Conservation (phyloP, 805 yeast species). For the Candida maris region DNA sequence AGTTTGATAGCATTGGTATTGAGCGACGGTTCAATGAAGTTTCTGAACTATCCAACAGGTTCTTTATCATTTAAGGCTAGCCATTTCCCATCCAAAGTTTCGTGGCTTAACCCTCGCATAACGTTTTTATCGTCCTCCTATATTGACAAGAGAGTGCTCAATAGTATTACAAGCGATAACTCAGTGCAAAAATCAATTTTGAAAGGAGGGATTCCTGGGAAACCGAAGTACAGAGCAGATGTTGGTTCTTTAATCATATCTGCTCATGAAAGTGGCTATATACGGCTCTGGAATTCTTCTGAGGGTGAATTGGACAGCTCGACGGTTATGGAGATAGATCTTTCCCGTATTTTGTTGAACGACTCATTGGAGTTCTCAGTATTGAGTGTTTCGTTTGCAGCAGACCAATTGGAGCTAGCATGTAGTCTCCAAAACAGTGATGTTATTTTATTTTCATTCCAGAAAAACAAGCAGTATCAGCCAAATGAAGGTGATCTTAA, state of each 20-base stretch:
- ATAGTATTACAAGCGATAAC: constrained; percentile 40
- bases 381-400: constrained; percentile 64
- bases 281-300: constrained; percentile 81
- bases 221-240: constrained; percentile 46
- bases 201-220: constrained; percentile 75
- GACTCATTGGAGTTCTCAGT: constrained; percentile 46
- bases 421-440: constrained; percentile 69
- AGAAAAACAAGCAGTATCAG: constrained; percentile 44
- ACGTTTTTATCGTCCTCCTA: constrained; percentile 52
- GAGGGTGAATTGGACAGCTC: constrained; percentile 64
- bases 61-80: constrained; percentile 47
- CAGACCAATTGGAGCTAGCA: constrained; percentile 71
- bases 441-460: constrained; percentile 71
- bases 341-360: constrained; percentile 44
- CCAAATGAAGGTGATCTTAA: constrained; percentile 28
- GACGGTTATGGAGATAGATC: constrained; percentile 56
- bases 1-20: constrained; percentile 53
- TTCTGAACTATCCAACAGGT: constrained; percentile 57
- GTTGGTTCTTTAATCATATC: constrained; percentile 63
- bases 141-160: constrained; percentile 27
- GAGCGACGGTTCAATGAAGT: constrained; percentile 62
- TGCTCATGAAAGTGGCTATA: constrained; percentile 83
- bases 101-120: constrained; percentile 74
- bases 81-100: constrained; percentile 74
- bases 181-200: constrained; percentile 54